Evolutionary conservation across 345 rosid genomes (phyloP), one percentile per base, ranked within the genome.

Genomic region (Salix purpurea): DNA sequence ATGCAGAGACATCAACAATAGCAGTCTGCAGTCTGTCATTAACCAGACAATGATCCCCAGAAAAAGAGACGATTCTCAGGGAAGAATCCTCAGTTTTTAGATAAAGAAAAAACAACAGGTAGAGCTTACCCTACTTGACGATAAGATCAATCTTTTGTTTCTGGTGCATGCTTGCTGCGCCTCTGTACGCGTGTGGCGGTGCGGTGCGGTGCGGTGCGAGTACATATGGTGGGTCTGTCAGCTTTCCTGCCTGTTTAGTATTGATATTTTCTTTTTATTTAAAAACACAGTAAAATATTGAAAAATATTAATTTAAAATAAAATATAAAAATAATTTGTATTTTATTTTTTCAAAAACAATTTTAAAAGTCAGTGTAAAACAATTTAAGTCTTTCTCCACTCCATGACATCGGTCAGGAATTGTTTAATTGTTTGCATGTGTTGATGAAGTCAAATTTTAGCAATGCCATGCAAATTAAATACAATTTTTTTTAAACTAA

Each of bases 1-100:
- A 83, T 72, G 69, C 39, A 64, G 14, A 50, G 73, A 72, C 78
- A 86, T 78, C 67, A 70, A 80, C 74, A n/a, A 54, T 11, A 54
- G 21, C n/a, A 54, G 74, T 23, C 32, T 30, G 32, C 32, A 30
- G 4, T 30, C 23, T 26, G 6, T 18, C n/a, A 32, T 7, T 23
- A 15, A 24, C 67, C 78, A 61, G 82, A 86, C 71, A 70, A 16
- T 46, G 32, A 34, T 34, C 32, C 72, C 72, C 81, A 68, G 75
- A 74, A 73, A 36, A 48, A 80, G 42, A 79, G 77, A 81, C 77
- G 81, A 79, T 50, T 70, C 39, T 11, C 75, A 26, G 65, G 70
- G 75, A 75, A 61, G 40, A 23, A 77, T 80, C 67, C 67, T 74
- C 69, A 40, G 56, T 50, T 78, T 44, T 70, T 65, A 32, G 24